Conservation (phyloP, 169 alveolate genomes). For the Eimeria necatrix region DNA sequence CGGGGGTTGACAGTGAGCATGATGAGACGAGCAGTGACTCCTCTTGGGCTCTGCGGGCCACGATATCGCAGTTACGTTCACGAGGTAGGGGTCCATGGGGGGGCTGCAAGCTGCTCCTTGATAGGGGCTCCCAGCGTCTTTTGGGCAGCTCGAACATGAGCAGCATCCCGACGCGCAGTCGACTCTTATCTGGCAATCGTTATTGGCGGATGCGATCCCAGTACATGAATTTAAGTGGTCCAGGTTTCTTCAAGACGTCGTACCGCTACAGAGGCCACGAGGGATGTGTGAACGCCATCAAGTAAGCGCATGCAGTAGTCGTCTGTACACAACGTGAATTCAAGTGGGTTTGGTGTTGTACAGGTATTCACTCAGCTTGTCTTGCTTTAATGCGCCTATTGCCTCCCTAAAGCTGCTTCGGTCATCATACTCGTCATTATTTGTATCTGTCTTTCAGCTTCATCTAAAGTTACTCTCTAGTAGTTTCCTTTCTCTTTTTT, state of each 20-base stretch:
- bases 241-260: not conserved
- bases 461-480: no score
- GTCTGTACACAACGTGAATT: not conserved
- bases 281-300: constrained; percentile 60
- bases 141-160: constrained; percentile 10
- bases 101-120: constrained; percentile 22
- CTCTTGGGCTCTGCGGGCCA: not conserved
- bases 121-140: not conserved
- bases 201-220: not conserved
- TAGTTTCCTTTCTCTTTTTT: no score
- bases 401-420: no score
- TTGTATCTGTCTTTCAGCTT: no score
- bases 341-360: not conserved
- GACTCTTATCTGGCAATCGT: not conserved
- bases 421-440: no score
- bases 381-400: no score
- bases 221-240: not conserved
- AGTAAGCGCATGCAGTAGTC: not conserved
- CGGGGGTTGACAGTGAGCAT: not conserved
- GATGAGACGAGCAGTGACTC: not conserved
- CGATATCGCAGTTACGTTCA: not conserved
- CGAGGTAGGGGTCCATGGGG: constrained; percentile 69
- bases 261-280: constrained; percentile 64
- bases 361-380: no score
- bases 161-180: not conserved